Conservation (phyloP, 495 filamentous ascomycete species). For the Penicillium daleae region DNA sequence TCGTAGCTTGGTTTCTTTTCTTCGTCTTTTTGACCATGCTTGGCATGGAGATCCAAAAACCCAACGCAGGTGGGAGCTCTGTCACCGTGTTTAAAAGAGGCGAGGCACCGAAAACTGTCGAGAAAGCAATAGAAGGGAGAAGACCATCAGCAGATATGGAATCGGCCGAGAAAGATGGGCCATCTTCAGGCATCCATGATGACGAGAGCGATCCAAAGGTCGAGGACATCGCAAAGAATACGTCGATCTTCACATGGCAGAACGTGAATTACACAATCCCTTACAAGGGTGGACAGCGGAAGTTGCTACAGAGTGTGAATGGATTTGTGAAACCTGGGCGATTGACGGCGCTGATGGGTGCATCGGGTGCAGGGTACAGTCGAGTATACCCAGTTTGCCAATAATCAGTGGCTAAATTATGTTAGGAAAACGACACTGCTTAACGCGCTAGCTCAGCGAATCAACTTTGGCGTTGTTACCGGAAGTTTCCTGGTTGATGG, state of each 20-base stretch:
- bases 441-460: constrained; percentile 58
- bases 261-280: constrained; percentile 77
- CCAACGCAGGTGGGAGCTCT: constrained; percentile 70
- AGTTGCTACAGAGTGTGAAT: constrained; percentile 64
- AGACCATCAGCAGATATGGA: constrained; percentile 53
- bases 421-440: constrained; percentile 58
- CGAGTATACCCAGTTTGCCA: background rate
- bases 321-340: constrained; percentile 74
- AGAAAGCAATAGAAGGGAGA: constrained; percentile 43
- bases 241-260: constrained; percentile 76
- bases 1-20: constrained; percentile 59
- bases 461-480: constrained; percentile 55
- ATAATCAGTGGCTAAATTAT: background rate
- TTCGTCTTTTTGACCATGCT: constrained; percentile 60
- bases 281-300: constrained; percentile 58
- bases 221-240: constrained; percentile 57
- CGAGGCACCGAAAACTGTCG: constrained; percentile 57
- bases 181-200: constrained; percentile 25
- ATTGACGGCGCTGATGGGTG: constrained; percentile 72
- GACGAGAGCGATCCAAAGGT: constrained; percentile 35
- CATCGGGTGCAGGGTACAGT: constrained; percentile 61
- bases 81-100: constrained; percentile 71
- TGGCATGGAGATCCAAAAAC: constrained; percentile 70
- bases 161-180: constrained; percentile 34
- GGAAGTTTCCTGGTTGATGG: constrained; percentile 60